Evolutionary conservation across 2,329 filamentous ascomycete genomes (phyloP).

Genomic region (Nannizzia gypsea): DNA sequence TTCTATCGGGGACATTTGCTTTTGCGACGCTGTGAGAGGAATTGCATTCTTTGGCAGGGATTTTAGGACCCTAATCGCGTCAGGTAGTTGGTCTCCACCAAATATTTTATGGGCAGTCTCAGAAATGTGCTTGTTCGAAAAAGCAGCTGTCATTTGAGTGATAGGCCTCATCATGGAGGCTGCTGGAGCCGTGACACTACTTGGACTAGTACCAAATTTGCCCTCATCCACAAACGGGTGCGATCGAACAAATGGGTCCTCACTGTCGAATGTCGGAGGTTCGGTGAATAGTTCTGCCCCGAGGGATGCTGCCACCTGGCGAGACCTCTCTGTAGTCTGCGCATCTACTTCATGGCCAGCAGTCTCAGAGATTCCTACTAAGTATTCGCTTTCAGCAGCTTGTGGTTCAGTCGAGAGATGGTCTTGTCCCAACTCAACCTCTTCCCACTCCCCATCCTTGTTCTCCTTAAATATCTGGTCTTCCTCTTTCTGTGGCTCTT

Average conservation of each 20-base stretch:
- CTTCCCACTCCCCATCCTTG: constrained; percentile 28
- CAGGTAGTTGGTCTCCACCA: constrained; percentile 63
- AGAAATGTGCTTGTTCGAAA: constrained; percentile 61
- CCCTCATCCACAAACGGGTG: constrained; percentile 65
- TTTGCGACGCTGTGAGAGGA: constrained; percentile 44
- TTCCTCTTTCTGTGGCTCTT: constrained; percentile 20
- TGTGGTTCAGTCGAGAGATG: neutral
- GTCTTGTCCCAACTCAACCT: constrained; percentile 18
- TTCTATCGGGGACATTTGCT: constrained; percentile 49
- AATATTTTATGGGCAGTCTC: constrained; percentile 61
- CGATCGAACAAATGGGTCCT: constrained; percentile 42
- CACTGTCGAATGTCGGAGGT: constrained; percentile 26
- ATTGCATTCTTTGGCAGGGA: constrained; percentile 42
- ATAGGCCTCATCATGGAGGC: constrained; percentile 60
- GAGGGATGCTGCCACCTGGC: neutral
- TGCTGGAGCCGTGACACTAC: constrained; percentile 63
- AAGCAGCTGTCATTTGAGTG: constrained; percentile 52
- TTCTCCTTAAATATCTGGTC: constrained; percentile 29
- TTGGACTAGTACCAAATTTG: constrained; percentile 61
- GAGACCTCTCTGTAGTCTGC: neutral
- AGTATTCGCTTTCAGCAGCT: neutral
- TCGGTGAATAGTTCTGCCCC: constrained; percentile 28
- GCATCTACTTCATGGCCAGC: neutral
- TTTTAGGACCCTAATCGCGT: constrained; percentile 58
- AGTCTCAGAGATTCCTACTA: neutral